Evolutionary conservation across 176 grass and related monocot species (phyloP).

Genomic region (Bromus sterilis): DNA sequence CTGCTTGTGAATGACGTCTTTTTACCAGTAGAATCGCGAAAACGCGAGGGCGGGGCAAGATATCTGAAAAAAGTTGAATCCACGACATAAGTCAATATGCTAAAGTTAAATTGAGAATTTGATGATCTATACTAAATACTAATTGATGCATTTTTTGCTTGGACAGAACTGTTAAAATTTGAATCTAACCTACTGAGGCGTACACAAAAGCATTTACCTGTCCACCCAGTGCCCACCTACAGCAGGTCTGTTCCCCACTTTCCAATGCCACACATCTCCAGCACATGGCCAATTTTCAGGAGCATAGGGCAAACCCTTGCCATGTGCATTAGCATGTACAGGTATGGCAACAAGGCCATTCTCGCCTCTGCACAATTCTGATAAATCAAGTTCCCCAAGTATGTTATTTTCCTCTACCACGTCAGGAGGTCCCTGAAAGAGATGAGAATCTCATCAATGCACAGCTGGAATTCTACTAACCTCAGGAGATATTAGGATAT

Average conservation of each 20-base stretch:
- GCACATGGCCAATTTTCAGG: slow-evolving; percentile 66
- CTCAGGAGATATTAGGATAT: neutral
- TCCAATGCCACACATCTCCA: slow-evolving; percentile 70
- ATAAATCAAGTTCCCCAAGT: slow-evolving; percentile 36
- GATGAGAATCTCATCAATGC: slow-evolving; percentile 10
- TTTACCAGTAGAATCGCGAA: slow-evolving; percentile 40
- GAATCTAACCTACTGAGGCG: neutral
- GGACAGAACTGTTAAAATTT: neutral
- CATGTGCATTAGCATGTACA: slow-evolving; percentile 42
- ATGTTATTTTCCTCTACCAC: neutral
- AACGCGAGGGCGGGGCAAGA: slow-evolving; percentile 52
- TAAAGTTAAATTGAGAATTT: slow-evolving; percentile 1
- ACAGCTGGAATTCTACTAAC: slow-evolving; percentile 2
- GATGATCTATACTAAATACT: neutral
- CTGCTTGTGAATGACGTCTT: slow-evolving; percentile 57
- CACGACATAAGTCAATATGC: slow-evolving; percentile 22
- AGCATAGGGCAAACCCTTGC: slow-evolving; percentile 61
- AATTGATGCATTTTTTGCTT: neutral
- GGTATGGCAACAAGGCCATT: slow-evolving; percentile 43
- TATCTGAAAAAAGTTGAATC: slow-evolving; percentile 51
- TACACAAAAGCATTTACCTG: slow-evolving; percentile 43
- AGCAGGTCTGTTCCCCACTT: slow-evolving; percentile 42
- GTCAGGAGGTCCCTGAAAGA: slow-evolving; percentile 19
- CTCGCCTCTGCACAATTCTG: slow-evolving; percentile 35
- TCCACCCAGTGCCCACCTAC: slow-evolving; percentile 55